A percentile compares a stretch with the other conserved stretches of the same genome.
These are phyloP conservation scores for Citrus australasica DNA, from an alignment of 345 rosid species.

Conservation along the genomic window DNA sequence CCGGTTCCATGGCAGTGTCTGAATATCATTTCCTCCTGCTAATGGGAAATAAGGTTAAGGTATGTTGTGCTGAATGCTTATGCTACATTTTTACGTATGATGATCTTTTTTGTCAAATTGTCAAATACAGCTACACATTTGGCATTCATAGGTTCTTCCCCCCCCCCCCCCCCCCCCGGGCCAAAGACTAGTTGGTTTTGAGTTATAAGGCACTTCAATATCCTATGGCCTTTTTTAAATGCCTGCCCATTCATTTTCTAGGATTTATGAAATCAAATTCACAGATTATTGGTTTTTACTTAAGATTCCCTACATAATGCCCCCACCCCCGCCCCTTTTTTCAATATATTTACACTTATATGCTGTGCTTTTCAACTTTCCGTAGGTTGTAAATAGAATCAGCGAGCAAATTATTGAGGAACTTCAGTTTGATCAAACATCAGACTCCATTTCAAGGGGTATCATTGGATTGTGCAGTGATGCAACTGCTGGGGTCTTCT, in stretches of 20 bases:
- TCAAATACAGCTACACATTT: background rate
- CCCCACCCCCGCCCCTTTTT: background rate
- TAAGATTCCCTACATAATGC: background rate
- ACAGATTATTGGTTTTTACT: background rate
- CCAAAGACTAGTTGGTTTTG: background rate
- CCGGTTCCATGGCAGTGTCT: slow-evolving; percentile 89
- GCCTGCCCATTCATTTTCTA: background rate
- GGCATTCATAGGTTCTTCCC: background rate
- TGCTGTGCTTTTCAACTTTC: slow-evolving; percentile 21
- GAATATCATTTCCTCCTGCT: slow-evolving; percentile 97
- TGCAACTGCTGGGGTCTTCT: slow-evolving; percentile 95
- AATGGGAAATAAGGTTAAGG: slow-evolving; percentile 94
- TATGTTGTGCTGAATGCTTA: slow-evolving; percentile 33
- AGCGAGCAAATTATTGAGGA: slow-evolving; percentile 98
- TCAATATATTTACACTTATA: slow-evolving; percentile 3
- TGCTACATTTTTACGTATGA: background rate
- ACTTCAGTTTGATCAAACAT: slow-evolving; percentile 87
- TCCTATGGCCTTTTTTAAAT: too few relatives aligned
- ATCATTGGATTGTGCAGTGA: slow-evolving; percentile 94
- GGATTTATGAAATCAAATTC: background rate
- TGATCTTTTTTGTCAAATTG: slow-evolving; percentile 6
- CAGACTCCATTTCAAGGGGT: slow-evolving; percentile 84
- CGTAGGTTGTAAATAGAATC: slow-evolving; percentile 92
- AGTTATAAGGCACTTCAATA: background rate
- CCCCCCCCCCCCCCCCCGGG: too few relatives aligned